Evolutionary conservation across 257 asterid species (phyloP), one percentile per base, ranked within the genome.

Genomic region (Salvia miltiorrhiza): DNA sequence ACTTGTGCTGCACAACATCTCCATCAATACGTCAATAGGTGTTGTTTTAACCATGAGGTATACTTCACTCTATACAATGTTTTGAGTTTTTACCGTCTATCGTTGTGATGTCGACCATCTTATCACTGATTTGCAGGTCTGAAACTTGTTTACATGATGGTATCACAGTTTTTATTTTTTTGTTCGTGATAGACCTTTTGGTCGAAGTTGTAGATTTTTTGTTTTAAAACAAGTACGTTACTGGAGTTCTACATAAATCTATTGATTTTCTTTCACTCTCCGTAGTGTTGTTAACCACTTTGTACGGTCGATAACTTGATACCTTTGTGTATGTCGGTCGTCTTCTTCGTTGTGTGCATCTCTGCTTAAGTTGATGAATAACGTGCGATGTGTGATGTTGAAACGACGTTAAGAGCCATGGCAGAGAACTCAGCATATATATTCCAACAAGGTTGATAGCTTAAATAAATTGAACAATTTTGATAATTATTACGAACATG

Each of bases 21-120:
- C 24, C 4, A 16, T 43, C 37, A 8, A 53, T 24, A 21, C 20
- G 19, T 50, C 21, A 12, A 53, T 32, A 24, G 23, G n/a, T 44
- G 49, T 26, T 2, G n/a, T 60, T 72, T 68, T 47, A 16, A 66
- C 60, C 69, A 45, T 40, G 75, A 75, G 65, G 74, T 78, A 74
- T 13, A 63, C 64, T 58, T 37, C 72, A 16, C 23, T 33, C 45
- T 5, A 19, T 9, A 10, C 5, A 7, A 13, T 9, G 12, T n/a
- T 50, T 12, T 59, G 3, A 40, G n/a, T n/a, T 9, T 10, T 23
- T 16, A 16, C 30, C 13, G 8, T 11, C 30, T 49, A 14, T 68
- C 39, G 9, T 23, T 21, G 37, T 11, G 65, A 62, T 71, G 9
- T 24, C 30, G n/a, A 61, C 35, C 20, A 7, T 71, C 17, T 39